Evolutionary conservation across 495 filamentous ascomycete genomes (phyloP).

Genomic region (Chaetomium tenue): DNA sequence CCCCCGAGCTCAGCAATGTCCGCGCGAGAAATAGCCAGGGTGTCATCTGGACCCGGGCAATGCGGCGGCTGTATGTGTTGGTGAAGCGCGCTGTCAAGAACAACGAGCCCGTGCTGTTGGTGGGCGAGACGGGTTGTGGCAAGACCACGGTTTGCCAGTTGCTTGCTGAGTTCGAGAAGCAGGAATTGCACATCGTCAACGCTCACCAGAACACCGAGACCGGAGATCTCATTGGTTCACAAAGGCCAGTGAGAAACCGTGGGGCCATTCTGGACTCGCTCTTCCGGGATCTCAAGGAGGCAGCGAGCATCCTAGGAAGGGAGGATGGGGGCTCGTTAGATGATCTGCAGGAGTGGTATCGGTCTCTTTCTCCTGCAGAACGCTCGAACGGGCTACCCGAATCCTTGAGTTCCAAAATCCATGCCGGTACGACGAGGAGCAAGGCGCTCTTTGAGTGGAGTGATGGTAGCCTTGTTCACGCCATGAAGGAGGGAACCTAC

Average conservation of each 20-base stretch:
- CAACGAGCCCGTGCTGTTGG: conserved; percentile 89
- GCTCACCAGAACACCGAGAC: conserved; percentile 97
- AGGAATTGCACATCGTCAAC: conserved; percentile 82
- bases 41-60: conserved; percentile 91
- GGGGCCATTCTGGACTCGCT: conserved; percentile 66
- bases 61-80: conserved; percentile 84
- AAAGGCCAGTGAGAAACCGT: conserved; percentile 85
- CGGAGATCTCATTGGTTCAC: conserved; percentile 93
- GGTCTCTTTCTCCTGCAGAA: conserved; percentile 30
- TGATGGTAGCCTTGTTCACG: conserved; percentile 90
- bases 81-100: conserved; percentile 81
- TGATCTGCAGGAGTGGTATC: conserved; percentile 44
- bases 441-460: conserved; percentile 95
- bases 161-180: conserved; percentile 73
- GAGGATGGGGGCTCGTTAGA: conserved; percentile 31
- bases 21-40: conserved; percentile 50
- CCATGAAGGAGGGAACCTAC: conserved; percentile 85
- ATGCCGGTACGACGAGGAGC: conserved; percentile 56
- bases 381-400: conserved; percentile 43
- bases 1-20: conserved; percentile 57
- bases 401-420: conserved; percentile 56
- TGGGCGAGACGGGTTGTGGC: conserved; percentile 95
- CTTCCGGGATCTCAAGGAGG: conserved; percentile 55
- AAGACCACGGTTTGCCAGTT: conserved; percentile 97
- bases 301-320: conserved; percentile 40